Conservation (phyloP, 768 basidiomycete species). For the Fomitopsis pulvina region DNA sequence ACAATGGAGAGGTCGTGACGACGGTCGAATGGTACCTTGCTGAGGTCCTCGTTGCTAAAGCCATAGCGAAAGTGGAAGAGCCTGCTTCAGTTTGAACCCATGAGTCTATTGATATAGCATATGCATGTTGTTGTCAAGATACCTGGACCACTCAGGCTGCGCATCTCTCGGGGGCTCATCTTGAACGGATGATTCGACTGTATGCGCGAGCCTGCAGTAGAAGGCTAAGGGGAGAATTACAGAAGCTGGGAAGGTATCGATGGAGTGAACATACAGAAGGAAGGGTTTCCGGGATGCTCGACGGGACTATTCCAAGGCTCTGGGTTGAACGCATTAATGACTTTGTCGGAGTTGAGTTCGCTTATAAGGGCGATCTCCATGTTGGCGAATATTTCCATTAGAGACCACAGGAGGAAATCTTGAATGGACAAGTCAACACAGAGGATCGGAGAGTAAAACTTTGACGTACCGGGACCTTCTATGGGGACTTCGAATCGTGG, state of each 20-base stretch:
- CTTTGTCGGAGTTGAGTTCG: constrained; percentile 46
- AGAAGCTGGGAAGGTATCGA: neutral
- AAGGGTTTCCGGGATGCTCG: constrained; percentile 35
- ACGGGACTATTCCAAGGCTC: constrained; percentile 29
- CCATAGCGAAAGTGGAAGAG: constrained; percentile 56
- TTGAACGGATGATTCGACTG: constrained; percentile 33
- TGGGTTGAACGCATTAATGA: constrained; percentile 41
- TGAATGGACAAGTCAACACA: neutral
- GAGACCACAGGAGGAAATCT: constrained; percentile 47
- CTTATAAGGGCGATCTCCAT: constrained; percentile 60
- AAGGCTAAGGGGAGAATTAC: constrained; percentile 34
- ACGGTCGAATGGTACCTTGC: constrained; percentile 16
- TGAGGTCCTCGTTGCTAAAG: constrained; percentile 32
- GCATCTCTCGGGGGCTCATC: neutral
- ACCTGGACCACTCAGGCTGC: neutral
- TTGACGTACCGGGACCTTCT: constrained; percentile 18
- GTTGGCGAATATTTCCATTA: constrained; percentile 62
- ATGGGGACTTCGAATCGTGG: constrained; percentile 6
- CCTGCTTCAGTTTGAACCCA: constrained; percentile 21
- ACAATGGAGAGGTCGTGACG: constrained; percentile 40
- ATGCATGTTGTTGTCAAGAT: neutral
- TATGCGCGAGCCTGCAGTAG: constrained; percentile 33
- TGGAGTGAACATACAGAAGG: constrained; percentile 28
- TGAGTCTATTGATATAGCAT: constrained; percentile 33
- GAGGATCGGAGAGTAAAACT: neutral